Evolutionary conservation across 306 rosid genomes (phyloP).

Genomic region (Bauhinia variegata): DNA sequence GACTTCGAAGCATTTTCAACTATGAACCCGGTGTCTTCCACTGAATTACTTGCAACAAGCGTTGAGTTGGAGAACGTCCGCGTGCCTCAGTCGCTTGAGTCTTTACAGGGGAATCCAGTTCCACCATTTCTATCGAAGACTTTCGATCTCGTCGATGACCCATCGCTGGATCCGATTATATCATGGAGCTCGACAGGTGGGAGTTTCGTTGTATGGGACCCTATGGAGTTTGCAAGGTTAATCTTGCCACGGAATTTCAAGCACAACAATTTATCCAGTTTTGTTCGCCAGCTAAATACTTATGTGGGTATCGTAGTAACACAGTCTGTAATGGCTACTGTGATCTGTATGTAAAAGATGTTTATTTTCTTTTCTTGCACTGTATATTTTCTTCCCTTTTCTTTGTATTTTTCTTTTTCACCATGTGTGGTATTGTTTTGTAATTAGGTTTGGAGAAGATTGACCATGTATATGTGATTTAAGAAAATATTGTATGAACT

Average conservation of each 20-base stretch:
- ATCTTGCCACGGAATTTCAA: slow-evolving; percentile 83
- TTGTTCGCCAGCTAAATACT: slow-evolving; percentile 96
- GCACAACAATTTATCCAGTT: slow-evolving; percentile 97
- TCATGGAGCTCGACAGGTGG: slow-evolving; percentile 71
- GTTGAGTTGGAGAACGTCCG: slow-evolving; percentile 13
- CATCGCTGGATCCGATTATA: slow-evolving; percentile 63
- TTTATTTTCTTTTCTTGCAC: neutral
- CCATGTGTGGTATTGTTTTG: neutral
- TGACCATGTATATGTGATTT: slow-evolving; percentile 27
- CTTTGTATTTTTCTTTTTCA: too few relatives aligned
- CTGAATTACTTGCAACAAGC: slow-evolving; percentile 15
- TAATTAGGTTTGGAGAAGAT: slow-evolving; percentile 31
- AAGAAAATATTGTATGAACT: slow-evolving; percentile 33
- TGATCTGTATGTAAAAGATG: slow-evolving; percentile 53
- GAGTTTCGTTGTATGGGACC: slow-evolving; percentile 92
- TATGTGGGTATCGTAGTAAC: slow-evolving; percentile 81
- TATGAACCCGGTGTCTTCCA: too few relatives aligned
- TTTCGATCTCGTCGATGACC: slow-evolving; percentile 81
- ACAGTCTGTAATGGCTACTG: slow-evolving; percentile 47
- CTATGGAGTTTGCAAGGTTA: slow-evolving; percentile 63
- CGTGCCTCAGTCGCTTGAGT: slow-evolving; percentile 61
- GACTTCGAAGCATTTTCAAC: slow-evolving; percentile 32
- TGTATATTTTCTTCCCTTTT: slow-evolving; percentile 6
- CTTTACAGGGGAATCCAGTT: slow-evolving; percentile 55
- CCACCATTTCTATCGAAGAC: slow-evolving; percentile 91